phyloP scores from a whole-genome alignment of 2,329 filamentous ascomycete species.

The Tothia fuscella region DNA sequence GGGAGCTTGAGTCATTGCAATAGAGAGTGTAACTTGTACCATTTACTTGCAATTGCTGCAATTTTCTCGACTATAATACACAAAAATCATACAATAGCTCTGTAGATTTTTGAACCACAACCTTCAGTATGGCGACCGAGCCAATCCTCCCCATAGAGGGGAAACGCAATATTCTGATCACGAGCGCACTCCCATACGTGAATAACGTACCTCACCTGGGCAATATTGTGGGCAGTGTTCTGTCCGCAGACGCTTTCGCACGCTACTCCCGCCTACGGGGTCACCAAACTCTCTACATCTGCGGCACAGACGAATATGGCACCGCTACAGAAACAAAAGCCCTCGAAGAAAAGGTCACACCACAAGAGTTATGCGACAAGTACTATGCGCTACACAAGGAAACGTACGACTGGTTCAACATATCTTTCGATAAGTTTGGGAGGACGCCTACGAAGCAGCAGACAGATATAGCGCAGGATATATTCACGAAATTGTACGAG shows the following conservation, averaged over 20 bases:
- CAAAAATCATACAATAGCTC: too few relatives aligned
- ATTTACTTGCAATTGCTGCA: too few relatives aligned
- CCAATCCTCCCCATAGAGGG: conserved; percentile 35
- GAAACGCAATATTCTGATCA: conserved; percentile 81
- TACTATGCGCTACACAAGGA: conserved; percentile 83
- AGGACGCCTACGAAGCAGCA: conserved; percentile 82
- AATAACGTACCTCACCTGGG: conserved; percentile 62
- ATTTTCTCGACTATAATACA: too few relatives aligned
- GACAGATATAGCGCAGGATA: conserved; percentile 83
- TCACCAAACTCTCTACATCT: conserved; percentile 71
- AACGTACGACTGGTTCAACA: conserved; percentile 93
- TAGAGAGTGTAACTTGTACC: too few relatives aligned
- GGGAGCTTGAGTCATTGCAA: too few relatives aligned
- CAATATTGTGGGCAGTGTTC: conserved; percentile 76
- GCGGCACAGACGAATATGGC: conserved; percentile 88
- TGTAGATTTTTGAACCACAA: too few relatives aligned
- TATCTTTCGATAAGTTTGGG: conserved; percentile 89
- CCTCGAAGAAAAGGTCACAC: conserved; percentile 72
- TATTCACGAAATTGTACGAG: conserved; percentile 76
- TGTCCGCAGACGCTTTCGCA: conserved; percentile 72
- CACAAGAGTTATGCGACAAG: conserved; percentile 78
- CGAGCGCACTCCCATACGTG: conserved; percentile 81
- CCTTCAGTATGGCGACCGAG: conserved; percentile 1
- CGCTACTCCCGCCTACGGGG: conserved; percentile 71
- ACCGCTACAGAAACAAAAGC: conserved; percentile 95